Evolutionary conservation across 129 eudicot species (phyloP).

Genomic region (Chrysanthemum makinoi): DNA sequence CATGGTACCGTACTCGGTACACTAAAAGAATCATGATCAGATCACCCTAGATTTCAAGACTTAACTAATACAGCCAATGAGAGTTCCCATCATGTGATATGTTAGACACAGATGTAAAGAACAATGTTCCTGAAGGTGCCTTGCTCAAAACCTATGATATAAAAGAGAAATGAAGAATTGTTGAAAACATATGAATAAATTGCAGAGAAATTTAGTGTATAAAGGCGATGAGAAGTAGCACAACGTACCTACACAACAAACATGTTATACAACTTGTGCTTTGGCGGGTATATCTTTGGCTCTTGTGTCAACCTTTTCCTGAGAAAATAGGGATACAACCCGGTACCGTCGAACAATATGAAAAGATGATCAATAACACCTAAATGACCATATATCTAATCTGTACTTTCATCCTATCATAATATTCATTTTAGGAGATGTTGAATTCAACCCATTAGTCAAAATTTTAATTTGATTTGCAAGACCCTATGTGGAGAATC

Average conservation of each 20-base stretch:
- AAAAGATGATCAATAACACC: neutral
- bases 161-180: neutral
- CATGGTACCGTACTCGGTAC: slow-evolving; percentile 17
- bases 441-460: neutral
- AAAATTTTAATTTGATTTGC: neutral
- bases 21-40: slow-evolving; percentile 33
- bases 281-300: slow-evolving; percentile 37
- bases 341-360: slow-evolving; percentile 1
- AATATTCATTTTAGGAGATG: neutral
- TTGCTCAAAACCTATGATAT: slow-evolving; percentile 32
- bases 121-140: slow-evolving; percentile 17
- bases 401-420: neutral
- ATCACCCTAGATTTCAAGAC: slow-evolving; percentile 16
- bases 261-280: slow-evolving; percentile 38
- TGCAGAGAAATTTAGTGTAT: neutral
- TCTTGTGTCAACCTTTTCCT: slow-evolving; percentile 44
- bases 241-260: slow-evolving; percentile 42
- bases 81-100: slow-evolving; percentile 20
- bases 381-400: neutral
- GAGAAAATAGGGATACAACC: slow-evolving; percentile 1
- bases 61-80: slow-evolving; percentile 21
- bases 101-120: slow-evolving; percentile 9
- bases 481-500: neutral
- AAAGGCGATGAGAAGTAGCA: neutral
- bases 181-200: neutral